Evolutionary conservation across 2,329 filamentous ascomycete species (phyloP), one percentile per base, ranked within the genome.

Genomic region (Emergomyces orientalis): DNA sequence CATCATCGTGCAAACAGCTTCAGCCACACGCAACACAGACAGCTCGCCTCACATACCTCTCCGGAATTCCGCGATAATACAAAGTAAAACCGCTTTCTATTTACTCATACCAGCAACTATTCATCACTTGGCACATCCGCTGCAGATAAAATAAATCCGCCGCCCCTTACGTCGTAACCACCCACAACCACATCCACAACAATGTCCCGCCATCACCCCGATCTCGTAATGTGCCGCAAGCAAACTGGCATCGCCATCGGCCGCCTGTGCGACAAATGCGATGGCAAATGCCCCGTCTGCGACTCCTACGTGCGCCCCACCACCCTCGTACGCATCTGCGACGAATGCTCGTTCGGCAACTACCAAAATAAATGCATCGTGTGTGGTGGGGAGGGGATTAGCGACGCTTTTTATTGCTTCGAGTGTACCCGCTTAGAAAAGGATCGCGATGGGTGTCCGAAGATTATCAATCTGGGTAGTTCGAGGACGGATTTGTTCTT

Each of bases 301-400:
- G 94, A 99, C 77, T 96, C 90, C 65, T 99, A 99, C 84, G 94
- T 99, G 67, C 92, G 94, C 19, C 94, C 94, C 14, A 99, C 94
- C 34, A 97, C 94, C 9, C 88, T 97, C 63, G 94, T 96, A 65
- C 91, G 93, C 73, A 97, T 99, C 80, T 99, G 94, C 82, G 94
- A 99, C 81, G 94, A 99, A 80, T 99, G 94, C 83, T 92, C 90
- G 75, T 99, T 99, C 77, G 94, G 94, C 74, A 99, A 99, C 83
- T 99, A 97, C 82, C 94, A 97, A 80, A 99, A 99, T 82, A 99
- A 99, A 78, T 99, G 94, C 76, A 91, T 99, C 69, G 94, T 99
- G 52, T 99, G 94, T 78, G 94, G 94, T 75, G 94, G 94, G 70
- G 94, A 97, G 79, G 94, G 94, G 37, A 99, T 99, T 75, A 94